Evolutionary conservation across 2,329 filamentous ascomycete genomes (phyloP).

Genomic region (Orbilia javanica): DNA sequence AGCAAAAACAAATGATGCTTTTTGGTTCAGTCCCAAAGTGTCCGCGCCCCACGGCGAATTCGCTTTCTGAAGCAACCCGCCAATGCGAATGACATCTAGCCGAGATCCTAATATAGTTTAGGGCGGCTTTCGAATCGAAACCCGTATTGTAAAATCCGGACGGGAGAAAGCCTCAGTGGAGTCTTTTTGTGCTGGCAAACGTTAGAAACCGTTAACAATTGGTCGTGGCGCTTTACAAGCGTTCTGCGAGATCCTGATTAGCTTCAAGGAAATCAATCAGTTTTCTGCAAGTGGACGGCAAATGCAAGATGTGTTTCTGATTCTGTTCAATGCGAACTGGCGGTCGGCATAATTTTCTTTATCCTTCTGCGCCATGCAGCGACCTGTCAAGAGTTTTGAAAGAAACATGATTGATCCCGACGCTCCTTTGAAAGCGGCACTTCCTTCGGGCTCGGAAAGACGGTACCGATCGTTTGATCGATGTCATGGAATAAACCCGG

Average conservation of each 20-base stretch:
- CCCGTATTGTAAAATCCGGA: constrained; percentile 12
- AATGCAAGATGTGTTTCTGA: constrained; percentile 29
- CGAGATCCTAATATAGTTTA: neutral
- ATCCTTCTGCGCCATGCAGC: neutral
- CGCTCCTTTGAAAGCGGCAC: neutral
- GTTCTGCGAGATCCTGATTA: constrained; percentile 19
- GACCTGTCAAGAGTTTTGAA: neutral
- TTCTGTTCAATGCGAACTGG: constrained; percentile 7
- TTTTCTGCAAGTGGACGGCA: constrained; percentile 23
- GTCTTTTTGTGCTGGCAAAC: constrained; percentile 11
- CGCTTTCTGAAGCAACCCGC: constrained; percentile 26
- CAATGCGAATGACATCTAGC: constrained; percentile 19
- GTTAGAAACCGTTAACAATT: constrained; percentile 23
- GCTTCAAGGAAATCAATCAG: constrained; percentile 12
- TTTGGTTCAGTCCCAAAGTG: constrained; percentile 3
- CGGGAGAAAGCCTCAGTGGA: constrained; percentile 10
- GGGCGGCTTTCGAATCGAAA: neutral
- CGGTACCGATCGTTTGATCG: constrained; percentile 35
- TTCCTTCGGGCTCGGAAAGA: constrained; percentile 26
- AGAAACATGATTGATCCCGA: constrained; percentile 18
- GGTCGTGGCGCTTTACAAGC: neutral
- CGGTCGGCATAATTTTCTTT: constrained; percentile 27
- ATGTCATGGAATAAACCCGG: constrained; percentile 21
- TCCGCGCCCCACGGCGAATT: constrained; percentile 17
- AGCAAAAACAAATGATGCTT: constrained; percentile 12